A percentile compares a stretch with the other conserved stretches of the same genome.
Conservation (phyloP, 331 rosid species). For the Stylosanthes scabra region DNA sequence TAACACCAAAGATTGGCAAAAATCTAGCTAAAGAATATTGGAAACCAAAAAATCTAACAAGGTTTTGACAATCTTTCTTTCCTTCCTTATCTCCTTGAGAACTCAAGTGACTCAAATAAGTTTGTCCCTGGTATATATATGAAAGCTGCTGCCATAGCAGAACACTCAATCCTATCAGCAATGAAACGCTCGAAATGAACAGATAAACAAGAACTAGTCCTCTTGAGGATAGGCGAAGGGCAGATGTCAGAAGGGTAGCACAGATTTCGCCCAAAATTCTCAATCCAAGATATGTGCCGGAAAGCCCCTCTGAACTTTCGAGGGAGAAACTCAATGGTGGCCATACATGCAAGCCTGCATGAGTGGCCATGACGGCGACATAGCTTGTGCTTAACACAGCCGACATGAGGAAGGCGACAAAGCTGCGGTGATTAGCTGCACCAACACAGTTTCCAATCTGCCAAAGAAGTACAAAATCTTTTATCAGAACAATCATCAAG, state of each 20-base stretch:
- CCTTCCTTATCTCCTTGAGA: conserved; percentile 53
- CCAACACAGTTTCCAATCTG: conserved; percentile 99
- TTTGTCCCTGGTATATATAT: conserved; percentile 78
- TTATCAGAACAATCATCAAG: conserved; percentile 25
- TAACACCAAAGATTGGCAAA: conserved; percentile 57
- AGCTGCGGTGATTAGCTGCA: conserved; percentile 83
- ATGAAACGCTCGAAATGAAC: conserved; percentile 72
- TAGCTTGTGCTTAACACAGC: conserved; percentile 73
- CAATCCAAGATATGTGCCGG: conserved; percentile 37
- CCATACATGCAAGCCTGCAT: conserved; percentile 62
- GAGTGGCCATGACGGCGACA: conserved; percentile 66
- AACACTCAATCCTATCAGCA: conserved; percentile 60
- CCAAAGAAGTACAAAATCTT: conserved; percentile 39
- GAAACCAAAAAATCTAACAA: conserved; percentile 78
- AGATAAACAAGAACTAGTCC: conserved; percentile 83
- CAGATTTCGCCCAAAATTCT: conserved; percentile 46
- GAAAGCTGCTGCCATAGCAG: conserved; percentile 97
- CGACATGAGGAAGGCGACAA: conserved; percentile 87
- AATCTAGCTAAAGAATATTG: conserved; percentile 60
- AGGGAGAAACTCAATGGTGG: conserved; percentile 54
- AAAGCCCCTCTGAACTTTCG: conserved; percentile 32
- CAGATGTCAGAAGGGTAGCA: conserved; percentile 61
- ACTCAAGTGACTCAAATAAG: conserved; percentile 68
- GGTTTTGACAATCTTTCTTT: conserved; percentile 79
- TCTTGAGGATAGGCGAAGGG: conserved; percentile 65